These are phyloP conservation scores for Trichophyton schoenleinii DNA, from an alignment of 2,329 filamentous ascomycete species.

Conservation along the genomic window DNA sequence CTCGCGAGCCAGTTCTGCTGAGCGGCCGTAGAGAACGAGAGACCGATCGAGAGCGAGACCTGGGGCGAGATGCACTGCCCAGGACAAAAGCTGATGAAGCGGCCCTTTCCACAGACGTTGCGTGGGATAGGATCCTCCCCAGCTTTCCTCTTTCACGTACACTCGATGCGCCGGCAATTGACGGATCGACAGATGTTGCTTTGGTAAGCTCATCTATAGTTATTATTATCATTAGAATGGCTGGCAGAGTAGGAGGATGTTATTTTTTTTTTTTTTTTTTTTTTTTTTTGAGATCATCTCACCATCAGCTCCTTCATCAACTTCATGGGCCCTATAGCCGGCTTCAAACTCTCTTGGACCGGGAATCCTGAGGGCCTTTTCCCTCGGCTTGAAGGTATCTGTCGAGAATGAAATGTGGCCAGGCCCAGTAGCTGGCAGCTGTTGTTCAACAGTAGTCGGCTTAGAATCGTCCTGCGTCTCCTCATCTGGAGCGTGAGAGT, in stretches of 20 bases:
- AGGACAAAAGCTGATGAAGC: slow-evolving; percentile 32
- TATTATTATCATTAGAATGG: not conserved
- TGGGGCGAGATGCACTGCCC: slow-evolving; percentile 13
- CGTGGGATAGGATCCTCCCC: slow-evolving; percentile 17
- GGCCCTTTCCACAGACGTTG: slow-evolving; percentile 28
- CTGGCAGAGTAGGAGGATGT: not conserved
- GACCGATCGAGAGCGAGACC: slow-evolving; percentile 9
- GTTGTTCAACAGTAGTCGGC: not conserved
- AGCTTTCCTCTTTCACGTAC: slow-evolving; percentile 4
- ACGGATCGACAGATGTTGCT: slow-evolving; percentile 5
- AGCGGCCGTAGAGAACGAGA: slow-evolving; percentile 7
- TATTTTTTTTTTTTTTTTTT: no score
- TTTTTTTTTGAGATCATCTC: not conserved
- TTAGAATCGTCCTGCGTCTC: not conserved
- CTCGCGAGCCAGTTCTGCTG: slow-evolving; percentile 6
- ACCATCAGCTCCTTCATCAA: slow-evolving; percentile 14
- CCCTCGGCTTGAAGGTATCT: slow-evolving; percentile 12
- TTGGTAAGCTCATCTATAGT: slow-evolving; percentile 9
- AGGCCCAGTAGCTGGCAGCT: not conserved
- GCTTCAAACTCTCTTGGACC: slow-evolving; percentile 14
- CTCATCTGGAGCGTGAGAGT: not conserved
- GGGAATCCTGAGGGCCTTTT: slow-evolving; percentile 12
- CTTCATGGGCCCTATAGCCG: slow-evolving; percentile 17
- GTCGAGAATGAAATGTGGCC: slow-evolving; percentile 13
- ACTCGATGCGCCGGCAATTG: slow-evolving; percentile 2